A percentile compares a stretch with the other conserved stretches of the same genome.
These are phyloP conservation scores for Cryptomeria japonica DNA, from an alignment of 75 land plant genomes.

Conservation along the genomic window DNA sequence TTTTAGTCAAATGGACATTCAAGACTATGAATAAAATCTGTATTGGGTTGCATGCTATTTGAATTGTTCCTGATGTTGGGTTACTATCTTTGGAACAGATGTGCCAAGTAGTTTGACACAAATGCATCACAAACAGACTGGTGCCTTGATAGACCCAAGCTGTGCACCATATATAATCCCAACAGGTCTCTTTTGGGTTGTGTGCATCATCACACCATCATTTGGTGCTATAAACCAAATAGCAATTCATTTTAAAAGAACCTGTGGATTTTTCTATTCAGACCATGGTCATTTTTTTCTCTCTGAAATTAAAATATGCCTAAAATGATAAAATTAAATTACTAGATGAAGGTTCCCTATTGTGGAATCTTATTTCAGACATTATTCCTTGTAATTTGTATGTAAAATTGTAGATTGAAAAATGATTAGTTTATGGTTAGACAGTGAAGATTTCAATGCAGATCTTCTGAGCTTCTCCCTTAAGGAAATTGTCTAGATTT, in stretches of 20 bases:
- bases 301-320: no score
- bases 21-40: background rate
- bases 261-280: background rate
- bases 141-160: no score
- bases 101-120: background rate
- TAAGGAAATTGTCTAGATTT: background rate
- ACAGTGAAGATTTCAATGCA: background rate
- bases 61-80: background rate
- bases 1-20: background rate
- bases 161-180: background rate
- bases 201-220: background rate
- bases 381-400: background rate
- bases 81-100: background rate
- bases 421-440: no score
- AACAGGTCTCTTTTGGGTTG: background rate
- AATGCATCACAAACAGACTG: no score
- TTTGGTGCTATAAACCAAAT: background rate
- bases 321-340: background rate
- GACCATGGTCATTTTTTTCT: background rate
- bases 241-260: no score
- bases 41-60: background rate
- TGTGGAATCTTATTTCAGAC: background rate
- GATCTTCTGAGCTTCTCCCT: background rate
- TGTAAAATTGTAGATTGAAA: no score
- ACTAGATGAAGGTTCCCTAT: background rate